phyloP scores from a whole-genome alignment of 2,329 filamentous ascomycete genomes.

The Aspergillus hortae region DNA sequence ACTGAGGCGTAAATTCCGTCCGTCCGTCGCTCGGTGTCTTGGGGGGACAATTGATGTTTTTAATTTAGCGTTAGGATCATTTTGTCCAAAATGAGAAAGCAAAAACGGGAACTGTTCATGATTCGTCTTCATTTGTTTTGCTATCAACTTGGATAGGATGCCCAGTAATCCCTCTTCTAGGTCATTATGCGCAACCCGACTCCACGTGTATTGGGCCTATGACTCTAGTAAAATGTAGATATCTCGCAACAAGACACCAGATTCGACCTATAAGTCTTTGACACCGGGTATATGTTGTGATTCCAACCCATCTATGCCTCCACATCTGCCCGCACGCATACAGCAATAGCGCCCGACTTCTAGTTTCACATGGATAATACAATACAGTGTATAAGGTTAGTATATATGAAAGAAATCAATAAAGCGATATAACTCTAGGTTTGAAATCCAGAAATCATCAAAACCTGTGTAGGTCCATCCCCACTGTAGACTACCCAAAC shows the following conservation, averaged over 20 bases:
- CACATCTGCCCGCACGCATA: no score
- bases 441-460: neutral
- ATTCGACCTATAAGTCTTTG: no score
- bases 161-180: no score
- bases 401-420: neutral
- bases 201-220: no score
- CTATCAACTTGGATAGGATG: no score
- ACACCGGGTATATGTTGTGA: no score
- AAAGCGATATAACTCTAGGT: neutral
- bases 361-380: no score
- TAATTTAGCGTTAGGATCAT: constrained; percentile 13
- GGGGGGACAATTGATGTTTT: neutral
- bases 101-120: neutral
- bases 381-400: no score
- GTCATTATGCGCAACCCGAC: neutral
- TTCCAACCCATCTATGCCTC: no score
- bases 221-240: no score
- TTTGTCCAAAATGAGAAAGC: constrained; percentile 4
- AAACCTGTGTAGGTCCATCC: neutral
- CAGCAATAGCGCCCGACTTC: no score
- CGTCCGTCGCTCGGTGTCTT: neutral
- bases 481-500: constrained; percentile 1
- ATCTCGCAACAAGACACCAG: no score
- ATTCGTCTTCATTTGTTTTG: neutral
- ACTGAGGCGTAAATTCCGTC: constrained; percentile 42